Evolutionary conservation across 2,329 filamentous ascomycete species (phyloP).

Genomic region (Phoma sp.): DNA sequence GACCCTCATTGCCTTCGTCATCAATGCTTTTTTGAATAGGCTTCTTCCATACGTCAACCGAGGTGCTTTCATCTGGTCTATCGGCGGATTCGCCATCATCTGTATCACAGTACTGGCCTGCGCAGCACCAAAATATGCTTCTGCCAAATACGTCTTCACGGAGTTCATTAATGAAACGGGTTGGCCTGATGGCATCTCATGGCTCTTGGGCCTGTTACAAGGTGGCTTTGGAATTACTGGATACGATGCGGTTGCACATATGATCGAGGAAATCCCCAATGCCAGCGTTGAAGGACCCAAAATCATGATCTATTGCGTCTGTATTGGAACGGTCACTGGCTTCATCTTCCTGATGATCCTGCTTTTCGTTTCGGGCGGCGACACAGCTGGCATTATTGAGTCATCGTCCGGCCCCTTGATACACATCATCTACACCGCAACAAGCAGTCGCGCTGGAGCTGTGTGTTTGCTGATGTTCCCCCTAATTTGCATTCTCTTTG

Average conservation of each 20-base stretch:
- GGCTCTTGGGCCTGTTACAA: constrained; percentile 60
- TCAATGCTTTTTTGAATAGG: constrained; percentile 71
- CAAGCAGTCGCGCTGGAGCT: constrained; percentile 66
- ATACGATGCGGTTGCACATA: constrained; percentile 62
- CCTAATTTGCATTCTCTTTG: constrained; percentile 69
- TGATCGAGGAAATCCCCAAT: constrained; percentile 68
- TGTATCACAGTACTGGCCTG: constrained; percentile 73
- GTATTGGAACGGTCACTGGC: constrained; percentile 69
- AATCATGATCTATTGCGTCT: constrained; percentile 71
- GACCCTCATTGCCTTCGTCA: constrained; percentile 65
- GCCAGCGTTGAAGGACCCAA: constrained; percentile 66
- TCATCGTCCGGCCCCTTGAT: constrained; percentile 66
- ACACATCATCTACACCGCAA: constrained; percentile 70
- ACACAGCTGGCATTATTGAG: constrained; percentile 63
- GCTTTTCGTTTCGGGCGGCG: constrained; percentile 66
- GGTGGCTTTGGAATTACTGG: constrained; percentile 63
- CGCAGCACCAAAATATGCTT: constrained; percentile 70
- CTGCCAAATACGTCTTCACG: constrained; percentile 70
- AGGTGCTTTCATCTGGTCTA: constrained; percentile 74
- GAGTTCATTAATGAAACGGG: constrained; percentile 73
- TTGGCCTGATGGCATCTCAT: constrained; percentile 73
- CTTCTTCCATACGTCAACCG: constrained; percentile 72
- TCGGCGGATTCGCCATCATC: constrained; percentile 73
- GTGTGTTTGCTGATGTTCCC: constrained; percentile 73
- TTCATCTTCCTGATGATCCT: constrained; percentile 69